A percentile compares a stretch with the other conserved stretches of the same genome.
Conservation (phyloP, 1,284 basidiomycete species). For the Ganoderma sinense region DNA sequence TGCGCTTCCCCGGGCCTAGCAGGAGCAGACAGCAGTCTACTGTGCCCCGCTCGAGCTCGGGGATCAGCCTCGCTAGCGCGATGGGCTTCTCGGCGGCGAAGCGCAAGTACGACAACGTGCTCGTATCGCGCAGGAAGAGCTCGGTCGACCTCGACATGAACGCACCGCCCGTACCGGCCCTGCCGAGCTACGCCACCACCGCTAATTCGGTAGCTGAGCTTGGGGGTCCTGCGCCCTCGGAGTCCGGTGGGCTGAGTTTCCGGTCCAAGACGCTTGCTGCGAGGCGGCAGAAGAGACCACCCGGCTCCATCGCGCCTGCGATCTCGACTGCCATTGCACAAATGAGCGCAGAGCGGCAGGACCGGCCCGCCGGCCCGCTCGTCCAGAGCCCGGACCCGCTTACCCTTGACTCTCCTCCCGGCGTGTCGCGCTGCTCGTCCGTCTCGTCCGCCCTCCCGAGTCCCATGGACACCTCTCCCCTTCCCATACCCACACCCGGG, state of each 20-base stretch:
- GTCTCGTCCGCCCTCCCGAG: conserved; percentile 47
- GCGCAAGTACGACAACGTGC: conserved; percentile 71
- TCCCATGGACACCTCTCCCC: conserved; percentile 38
- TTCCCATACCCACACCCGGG: conserved; percentile 36
- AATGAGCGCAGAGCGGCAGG: conserved; percentile 30
- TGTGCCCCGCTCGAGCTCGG: conserved; percentile 41
- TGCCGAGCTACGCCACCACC: conserved; percentile 1
- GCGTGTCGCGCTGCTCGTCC: conserved; percentile 58
- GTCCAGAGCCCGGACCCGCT: conserved; percentile 34
- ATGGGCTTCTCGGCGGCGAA: conserved; percentile 57
- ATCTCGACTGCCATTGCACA: conserved; percentile 30
- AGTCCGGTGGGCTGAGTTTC: conserved; percentile 24
- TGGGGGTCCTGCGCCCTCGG: background rate
- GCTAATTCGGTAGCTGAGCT: background rate
- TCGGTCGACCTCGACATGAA: conserved; percentile 39
- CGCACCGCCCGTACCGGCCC: conserved; percentile 22
- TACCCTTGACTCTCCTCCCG: conserved; percentile 49
- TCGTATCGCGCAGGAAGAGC: conserved; percentile 62
- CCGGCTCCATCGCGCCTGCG: conserved; percentile 47
- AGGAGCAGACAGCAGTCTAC: conserved; percentile 37
- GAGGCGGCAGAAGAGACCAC: conserved; percentile 50
- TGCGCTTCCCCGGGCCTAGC: conserved; percentile 39
- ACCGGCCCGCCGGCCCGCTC: conserved; percentile 18
- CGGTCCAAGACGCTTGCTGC: conserved; percentile 43
- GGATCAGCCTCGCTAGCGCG: conserved; percentile 52